phyloP scores from a whole-genome alignment of 495 filamentous ascomycete species.

The Hapsidospora chrysogenum region DNA sequence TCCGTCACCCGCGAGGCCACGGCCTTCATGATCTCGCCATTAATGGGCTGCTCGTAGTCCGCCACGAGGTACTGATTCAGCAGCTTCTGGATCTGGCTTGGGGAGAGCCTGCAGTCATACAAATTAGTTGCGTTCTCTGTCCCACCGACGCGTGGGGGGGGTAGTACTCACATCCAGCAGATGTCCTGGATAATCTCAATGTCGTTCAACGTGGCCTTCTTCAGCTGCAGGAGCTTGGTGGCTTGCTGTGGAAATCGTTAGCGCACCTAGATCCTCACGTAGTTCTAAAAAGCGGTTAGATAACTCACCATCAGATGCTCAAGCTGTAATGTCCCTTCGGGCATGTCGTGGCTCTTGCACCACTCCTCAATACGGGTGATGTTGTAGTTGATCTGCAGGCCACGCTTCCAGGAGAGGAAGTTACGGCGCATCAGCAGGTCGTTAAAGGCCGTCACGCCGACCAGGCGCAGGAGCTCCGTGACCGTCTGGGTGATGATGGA shows the following conservation, averaged over 20 bases:
- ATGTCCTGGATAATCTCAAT: constrained; percentile 99
- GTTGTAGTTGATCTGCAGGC: constrained; percentile 99
- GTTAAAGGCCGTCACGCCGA: constrained; percentile 98
- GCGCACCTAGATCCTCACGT: not conserved
- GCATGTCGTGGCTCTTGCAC: constrained; percentile 99
- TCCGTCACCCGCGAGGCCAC: constrained; percentile 94
- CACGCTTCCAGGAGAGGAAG: constrained; percentile 98
- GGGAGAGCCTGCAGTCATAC: constrained; percentile 83
- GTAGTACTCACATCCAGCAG: constrained; percentile 98
- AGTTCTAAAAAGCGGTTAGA: no score
- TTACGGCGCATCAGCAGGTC: constrained; percentile 95
- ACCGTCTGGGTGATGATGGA: constrained; percentile 88
- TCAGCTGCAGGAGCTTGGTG: constrained; percentile 94
- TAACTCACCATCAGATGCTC: constrained; percentile 86
- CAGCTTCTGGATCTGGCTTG: constrained; percentile 97
- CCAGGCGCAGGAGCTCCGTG: constrained; percentile 81
- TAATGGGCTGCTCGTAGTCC: constrained; percentile 98
- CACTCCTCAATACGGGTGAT: constrained; percentile 99
- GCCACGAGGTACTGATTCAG: constrained; percentile 97
- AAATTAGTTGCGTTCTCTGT: no score
- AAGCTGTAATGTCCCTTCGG: constrained; percentile 89
- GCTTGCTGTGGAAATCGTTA: constrained; percentile 52
- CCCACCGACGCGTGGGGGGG: not conserved
- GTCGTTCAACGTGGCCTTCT: constrained; percentile 97
- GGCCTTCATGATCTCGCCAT: constrained; percentile 99